Evolutionary conservation across 305 asterid genomes (phyloP), one percentile per base, ranked within the genome.

Genomic region (Solanum hybrid): DNA sequence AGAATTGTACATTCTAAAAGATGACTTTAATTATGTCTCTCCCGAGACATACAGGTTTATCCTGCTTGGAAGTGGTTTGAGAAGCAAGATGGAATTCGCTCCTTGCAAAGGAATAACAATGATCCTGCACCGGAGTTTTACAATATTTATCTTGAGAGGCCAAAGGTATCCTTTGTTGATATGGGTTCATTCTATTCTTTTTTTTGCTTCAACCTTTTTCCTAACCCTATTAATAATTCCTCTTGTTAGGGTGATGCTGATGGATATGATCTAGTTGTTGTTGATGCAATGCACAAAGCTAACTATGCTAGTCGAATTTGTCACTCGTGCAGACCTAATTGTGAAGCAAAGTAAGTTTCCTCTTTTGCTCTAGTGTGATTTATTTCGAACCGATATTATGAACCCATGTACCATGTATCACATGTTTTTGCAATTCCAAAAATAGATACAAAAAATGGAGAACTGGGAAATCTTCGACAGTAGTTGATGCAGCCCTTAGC

Each of bases 241-340:
- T 34, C 77, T 86, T 93, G 57, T 91, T 96, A 98, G 99, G 99
- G 99, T 91, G 99, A 98, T 94, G 99, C 98, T 88, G 99, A 98
- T 94, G 99, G 99, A 78, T 98, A 97, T 93, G 99, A 98, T 93
- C 93, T 98, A 89, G 96, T 98, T 87, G 99, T 98, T 88, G 98
- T 98, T 90, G 99, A 98, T 93, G 99, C 99, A 91, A 98, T 98
- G 99, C 99, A 98, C 95, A 98, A 98, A 93, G 99, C 99, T 38
- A 98, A 98, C 93, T 97, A 97, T 91, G 99, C 99, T 45, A 98
- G 99, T 92, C 96, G 99, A 89, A 98, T 98, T 91, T 98, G 99
- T 93, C 99, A 98, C 93, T 98, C 99, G 39, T 98, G 99, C 89
- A 94, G 96, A 90, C 99, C 99, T 81, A 98, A 98, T 91, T 98